Evolutionary conservation across 1,139 yeast genomes (phyloP).

Genomic region (Suzukiozyma palmioleophila): DNA sequence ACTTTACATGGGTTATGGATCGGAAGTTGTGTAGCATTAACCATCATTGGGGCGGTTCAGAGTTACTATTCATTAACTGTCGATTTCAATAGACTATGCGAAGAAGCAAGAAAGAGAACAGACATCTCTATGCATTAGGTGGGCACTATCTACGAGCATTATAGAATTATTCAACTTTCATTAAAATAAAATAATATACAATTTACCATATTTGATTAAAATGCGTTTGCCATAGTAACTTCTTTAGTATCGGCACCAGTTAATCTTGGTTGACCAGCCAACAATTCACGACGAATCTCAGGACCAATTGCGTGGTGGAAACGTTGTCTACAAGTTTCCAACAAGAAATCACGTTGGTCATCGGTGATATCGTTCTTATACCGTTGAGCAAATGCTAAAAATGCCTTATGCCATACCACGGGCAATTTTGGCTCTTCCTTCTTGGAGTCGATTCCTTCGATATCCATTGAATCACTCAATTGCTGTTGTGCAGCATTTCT

Average conservation of each 20-base stretch:
- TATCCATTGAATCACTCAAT: constrained; percentile 20
- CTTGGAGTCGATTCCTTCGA: constrained; percentile 31
- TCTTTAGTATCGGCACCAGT: constrained; percentile 19
- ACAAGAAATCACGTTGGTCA: constrained; percentile 89
- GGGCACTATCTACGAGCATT: not conserved
- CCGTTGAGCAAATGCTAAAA: constrained; percentile 89
- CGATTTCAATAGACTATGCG: constrained; percentile 36
- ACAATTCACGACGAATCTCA: constrained; percentile 87
- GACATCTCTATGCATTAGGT: constrained; percentile 10
- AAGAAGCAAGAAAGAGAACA: constrained; percentile 39
- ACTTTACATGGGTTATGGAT: constrained; percentile 51
- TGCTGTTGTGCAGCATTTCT: constrained; percentile 47
- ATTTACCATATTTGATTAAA: constrained; percentile 14
- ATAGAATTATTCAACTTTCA: no score
- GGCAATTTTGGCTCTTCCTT: constrained; percentile 69
- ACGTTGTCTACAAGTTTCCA: constrained; percentile 89
- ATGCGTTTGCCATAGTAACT: constrained; percentile 38
- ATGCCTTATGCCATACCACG: constrained; percentile 95
- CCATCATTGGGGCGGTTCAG: constrained; percentile 51
- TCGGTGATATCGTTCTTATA: constrained; percentile 96
- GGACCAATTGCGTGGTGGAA: constrained; percentile 88
- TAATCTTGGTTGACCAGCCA: constrained; percentile 66
- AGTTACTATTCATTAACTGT: constrained; percentile 40
- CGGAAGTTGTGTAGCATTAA: constrained; percentile 48
- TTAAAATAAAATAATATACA: not conserved